Evolutionary conservation across 2,329 filamentous ascomycete species (phyloP), one percentile per base, ranked within the genome.

Genomic region (Reticulascus tulasneorum): DNA sequence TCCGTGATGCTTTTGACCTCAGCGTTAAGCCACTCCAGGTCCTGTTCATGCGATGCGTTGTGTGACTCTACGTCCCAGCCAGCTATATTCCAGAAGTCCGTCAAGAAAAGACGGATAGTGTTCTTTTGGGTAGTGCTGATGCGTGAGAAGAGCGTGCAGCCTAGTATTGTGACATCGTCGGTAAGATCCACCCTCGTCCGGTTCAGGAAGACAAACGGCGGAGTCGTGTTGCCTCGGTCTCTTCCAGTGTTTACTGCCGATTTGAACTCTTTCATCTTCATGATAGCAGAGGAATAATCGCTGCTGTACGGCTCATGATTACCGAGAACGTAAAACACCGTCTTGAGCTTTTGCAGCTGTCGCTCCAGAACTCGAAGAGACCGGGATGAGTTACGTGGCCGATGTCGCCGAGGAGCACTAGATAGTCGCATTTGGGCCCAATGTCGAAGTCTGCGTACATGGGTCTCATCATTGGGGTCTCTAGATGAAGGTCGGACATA

Each of bases 401-500:
- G 33, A 80, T 72, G 45, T 79, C 74, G 16, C 77, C 76, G 1
- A 79, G 60, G 0, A 81, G 61, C 1, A 71, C 75, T 3, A 81
- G 60, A 38, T 69, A 64, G 0, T 69, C 67, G 2, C 73, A 67
- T 32, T 54, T 59, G 2, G 69, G 65, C 0, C 48, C 32, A 16
- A 78, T 68, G 3, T 69, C 48, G 46, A 72, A 79, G 17, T 56
- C 15, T 20, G 74, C 66, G 50, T 79, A 80, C n/a, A n/a, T n/a
- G n/a, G n/a, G n/a, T n/a, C n/a, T n/a, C n/a, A 58, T 55, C 27
- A 61, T 58, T 0, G 67, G 63, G 7, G 51, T 48, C 48, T 80
- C 74, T 7, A 80, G 60, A 42, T 80, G 75, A 4, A 80, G 59
- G 51, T 80, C 75, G 0, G 75, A 78, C n/a, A 79, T 38, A 29